Evolutionary conservation across 345 rosid species (phyloP), one percentile per base, ranked within the genome.

Genomic region (Cardamine resedifolia): DNA sequence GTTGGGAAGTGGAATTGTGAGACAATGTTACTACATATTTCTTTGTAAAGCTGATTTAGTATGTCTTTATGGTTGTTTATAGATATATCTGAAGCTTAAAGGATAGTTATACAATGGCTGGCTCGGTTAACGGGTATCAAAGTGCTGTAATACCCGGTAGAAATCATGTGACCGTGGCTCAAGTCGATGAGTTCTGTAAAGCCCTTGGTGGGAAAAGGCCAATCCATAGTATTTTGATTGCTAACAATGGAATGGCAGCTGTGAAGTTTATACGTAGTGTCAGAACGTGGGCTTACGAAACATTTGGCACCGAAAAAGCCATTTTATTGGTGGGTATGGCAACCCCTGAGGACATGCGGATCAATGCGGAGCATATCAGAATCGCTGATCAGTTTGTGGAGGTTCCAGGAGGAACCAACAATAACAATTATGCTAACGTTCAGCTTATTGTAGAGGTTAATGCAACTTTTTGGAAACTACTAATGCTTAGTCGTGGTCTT

Each of bases 201-300:
- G 81, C 95, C 38, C 97, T 96, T 49, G 89, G 92, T 59, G 99
- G 99, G 73, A 77, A 88, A 50, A 87, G 60, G 78, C 94, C 97
- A 55, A 84, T 96, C 26, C 98, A 88, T 60, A 96, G 98, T 79
- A 88, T 96, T 79, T 81, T 96, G 79, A 87, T 96, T 7, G 88
- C 99, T 11, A 96, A 96, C 82, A 96, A 96, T 83, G 99, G 98
- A 79, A 96, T 96, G 99, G 99, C 99, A 10, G 98, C 99, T 75
- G 99, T 96, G 66, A 96, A 96, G 83, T 96, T 96, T 71, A 96
- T 96, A 12, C 92, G 99, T 14, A 92, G 99, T 67, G 64, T 92
- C 74, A 84, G 99, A 74, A 86, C 96, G 27, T 96, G 99, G 99
- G 97, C 99, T 58, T 96, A 92, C 60, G 99, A 92, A 81, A 96